Base-by-base conservation (phyloP, 345 rosid genomes). In the Barbarea vulgaris region DNA sequence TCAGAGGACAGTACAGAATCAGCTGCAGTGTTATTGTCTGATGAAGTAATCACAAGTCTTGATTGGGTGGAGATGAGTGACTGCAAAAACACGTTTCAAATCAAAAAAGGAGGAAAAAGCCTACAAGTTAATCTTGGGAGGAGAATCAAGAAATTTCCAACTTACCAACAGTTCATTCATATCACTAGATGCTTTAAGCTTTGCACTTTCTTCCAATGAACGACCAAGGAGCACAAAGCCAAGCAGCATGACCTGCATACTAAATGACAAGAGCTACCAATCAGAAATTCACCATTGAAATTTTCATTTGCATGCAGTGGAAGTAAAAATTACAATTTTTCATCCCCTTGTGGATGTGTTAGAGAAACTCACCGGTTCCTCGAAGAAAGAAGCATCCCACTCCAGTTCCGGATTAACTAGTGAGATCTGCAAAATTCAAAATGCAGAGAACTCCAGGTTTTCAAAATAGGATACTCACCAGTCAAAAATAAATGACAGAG, bases 161-260 rank as follows among this genome's bases (percentile, higher is more conserved):
- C 92, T 82, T 65, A 90, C 97, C 80, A 91, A 84, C 68, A 94
- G 92, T 85, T 94, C 97, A 86, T 87, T 94, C 97, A 94, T 91
- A 81, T 91, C 89, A 52, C 93, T 88, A 28, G 98, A 91, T 80
- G 96, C 96, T 25, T 69, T 85, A 41, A 94, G 76, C 85, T 93
- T 94, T 15, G 95, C 97, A 72, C 80, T 86, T 81, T 91, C 97
- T 84, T 94, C 97, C 67, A 91, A 82, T 60, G 97, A 91, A 77
- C 95, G 98, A 68, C 98, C 98, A 39, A 94, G 87, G 42, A 91
- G 95, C 69, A 94, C 96, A 65, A 91, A 91, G 41, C 98, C 97
- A 83, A 91, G 98, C 86, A 94, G 96, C 98, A 94, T 91, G 83
- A 94, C 96, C 96, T 94, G 95, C 91, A 86, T 83, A 37, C 91